Percentiles rank a stretch among this genome's conserved stretches.
Conservation (phyloP, 1,284 basidiomycete genomes). For the Mycena sp. region DNA sequence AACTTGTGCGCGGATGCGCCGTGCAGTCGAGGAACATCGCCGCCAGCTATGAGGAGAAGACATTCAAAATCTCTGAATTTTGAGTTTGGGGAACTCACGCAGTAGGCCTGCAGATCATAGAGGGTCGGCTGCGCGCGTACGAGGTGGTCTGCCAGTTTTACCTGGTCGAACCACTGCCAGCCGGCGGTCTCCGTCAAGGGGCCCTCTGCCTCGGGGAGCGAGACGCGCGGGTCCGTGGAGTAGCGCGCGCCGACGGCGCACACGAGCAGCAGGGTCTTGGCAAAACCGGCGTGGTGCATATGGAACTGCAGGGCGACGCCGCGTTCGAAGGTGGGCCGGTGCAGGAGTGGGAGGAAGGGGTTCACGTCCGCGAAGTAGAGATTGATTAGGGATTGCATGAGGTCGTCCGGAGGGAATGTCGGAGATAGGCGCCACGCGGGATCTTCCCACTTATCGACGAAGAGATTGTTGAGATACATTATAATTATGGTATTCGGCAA, state of each 20-base stretch:
- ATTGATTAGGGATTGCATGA: slow-evolving; percentile 57
- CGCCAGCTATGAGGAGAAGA: slow-evolving; percentile 8
- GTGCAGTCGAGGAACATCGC: slow-evolving; percentile 23
- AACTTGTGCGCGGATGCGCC: slow-evolving; percentile 49
- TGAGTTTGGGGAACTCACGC: slow-evolving; percentile 28
- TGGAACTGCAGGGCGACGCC: slow-evolving; percentile 59
- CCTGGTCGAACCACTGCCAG: slow-evolving; percentile 66
- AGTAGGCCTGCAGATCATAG: slow-evolving; percentile 65
- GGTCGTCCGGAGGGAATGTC: slow-evolving; percentile 49
- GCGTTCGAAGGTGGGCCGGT: slow-evolving; percentile 69
- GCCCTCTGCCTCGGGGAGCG: slow-evolving; percentile 48
- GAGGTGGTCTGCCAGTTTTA: slow-evolving; percentile 58
- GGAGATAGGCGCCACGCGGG: not conserved
- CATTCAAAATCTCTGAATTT: too few relatives aligned
- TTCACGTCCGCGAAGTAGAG: slow-evolving; percentile 69
- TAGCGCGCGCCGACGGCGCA: slow-evolving; percentile 73
- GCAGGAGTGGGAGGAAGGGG: slow-evolving; percentile 64
- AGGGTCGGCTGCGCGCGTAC: slow-evolving; percentile 60
- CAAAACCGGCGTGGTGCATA: slow-evolving; percentile 61
- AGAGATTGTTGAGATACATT: not conserved
- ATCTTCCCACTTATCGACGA: not conserved
- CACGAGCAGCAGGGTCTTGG: slow-evolving; percentile 66
- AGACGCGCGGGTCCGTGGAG: slow-evolving; percentile 64
- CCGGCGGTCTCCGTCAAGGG: slow-evolving; percentile 54
- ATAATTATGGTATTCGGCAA: too few relatives aligned